Base-by-base conservation (phyloP, 2,329 filamentous ascomycete genomes). In the Cephalotrichum gorgonifer region DNA sequence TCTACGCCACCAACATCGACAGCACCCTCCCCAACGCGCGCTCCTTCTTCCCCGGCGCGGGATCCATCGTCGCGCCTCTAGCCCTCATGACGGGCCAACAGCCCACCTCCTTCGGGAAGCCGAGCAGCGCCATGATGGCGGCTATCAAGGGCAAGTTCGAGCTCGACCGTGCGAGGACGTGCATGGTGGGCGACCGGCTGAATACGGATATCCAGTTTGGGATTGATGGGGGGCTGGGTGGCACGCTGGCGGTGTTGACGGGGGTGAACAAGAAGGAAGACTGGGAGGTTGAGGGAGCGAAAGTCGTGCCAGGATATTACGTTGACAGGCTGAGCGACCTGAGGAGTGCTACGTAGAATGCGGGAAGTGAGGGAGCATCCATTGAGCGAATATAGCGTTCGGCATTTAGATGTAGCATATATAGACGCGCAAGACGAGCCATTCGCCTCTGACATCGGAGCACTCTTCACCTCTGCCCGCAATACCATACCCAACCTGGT, bases 91-190 rank as follows among this genome's bases (percentile, higher is more conserved):
- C 78, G 4, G 74, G 79, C 62, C 20, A 31, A 26, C 74, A 85
- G 58, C 91, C 93, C 1, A 67, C 88, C 28, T 82, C 87, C 3
- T 70, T 97, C 38, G 93, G 93, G 1, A 98, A 98, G 70, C 93
- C 93, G 3, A 95, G 88, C 63, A 89, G 95, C 71, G 91, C 91
- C 4, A 98, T 98, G 93, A 95, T 98, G 91, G 91, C 97, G 64
- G 89, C 93, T 3, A 86, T 98, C 50, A 91, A 97, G 72, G 91
- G 91, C 51, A 95, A 95, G 67, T 96, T 97, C 65, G 76, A 86
- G 56, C 85, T 98, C 48, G 83, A 97, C 64, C 79, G 90, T 33
- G 79, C 75, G 52, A 81, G 81, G 57, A 87, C 93, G 1, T 97
- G 93, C 68, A 98, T 98, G 93, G 79, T 98, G 41, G 93, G 93